Evolutionary conservation across 2,329 filamentous ascomycete species (phyloP), one percentile per base, ranked within the genome.

Genomic region (Paramyrothecium roridum): DNA sequence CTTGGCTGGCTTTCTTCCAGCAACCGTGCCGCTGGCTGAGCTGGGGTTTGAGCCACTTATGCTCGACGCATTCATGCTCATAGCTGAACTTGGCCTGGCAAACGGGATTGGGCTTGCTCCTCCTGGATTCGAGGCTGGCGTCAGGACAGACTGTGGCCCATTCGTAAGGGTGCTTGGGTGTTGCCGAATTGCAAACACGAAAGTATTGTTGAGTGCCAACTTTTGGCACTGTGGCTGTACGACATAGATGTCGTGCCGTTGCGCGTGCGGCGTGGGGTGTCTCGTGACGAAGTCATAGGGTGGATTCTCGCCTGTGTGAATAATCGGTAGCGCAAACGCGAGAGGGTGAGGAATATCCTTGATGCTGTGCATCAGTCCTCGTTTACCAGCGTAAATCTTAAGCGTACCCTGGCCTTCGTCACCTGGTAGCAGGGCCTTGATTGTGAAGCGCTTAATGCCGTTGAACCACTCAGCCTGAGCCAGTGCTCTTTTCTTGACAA

Each of bases 201-300:
- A 99, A 0, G 95, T 99, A 70, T 99, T 98, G 77, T 98, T 97
- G 54, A 96, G 80, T 2, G 91, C 93, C 26, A 99, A 79, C 23
- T 87, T 85, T 61, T 88, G 83, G 70, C 95, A 99, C 72, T 99
- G 96, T 1, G 96, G 95, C 68, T 98, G 95, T 48, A 93, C 90
- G 59, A 99, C 90, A 71, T 99, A 99, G 56, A 99, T 87, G 69
- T 99, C 95, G 71, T 99, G 93, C 46, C 93, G 86, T 68, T 96
- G 92, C n/a, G 95, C 95, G 70, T 99, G 95, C 10, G 95, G 95
- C 3, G 95, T 99, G 8, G 96, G 96, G 70, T 99, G 95, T 4
- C 95, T 86, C 43, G 88, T 89, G 48, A 97, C 82, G 72, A 98
- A 99, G 56, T 96, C 91, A 71, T 96, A 99, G 0, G 90, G 85